phyloP scores from a whole-genome alignment of 495 filamentous ascomycete genomes.

The Cladorrhinum samala region DNA sequence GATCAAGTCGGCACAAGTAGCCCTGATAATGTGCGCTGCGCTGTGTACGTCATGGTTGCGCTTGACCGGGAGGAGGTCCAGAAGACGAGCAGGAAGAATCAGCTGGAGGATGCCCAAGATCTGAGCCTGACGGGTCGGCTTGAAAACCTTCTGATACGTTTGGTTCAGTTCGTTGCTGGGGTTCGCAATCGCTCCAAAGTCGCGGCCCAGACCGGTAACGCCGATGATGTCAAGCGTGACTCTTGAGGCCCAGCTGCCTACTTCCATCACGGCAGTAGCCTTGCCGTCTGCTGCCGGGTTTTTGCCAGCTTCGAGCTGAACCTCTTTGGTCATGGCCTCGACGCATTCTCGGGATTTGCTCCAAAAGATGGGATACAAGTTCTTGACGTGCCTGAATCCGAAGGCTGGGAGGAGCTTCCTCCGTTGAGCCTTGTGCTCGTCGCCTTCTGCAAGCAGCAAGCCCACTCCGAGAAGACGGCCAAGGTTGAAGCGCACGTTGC shows the following conservation, averaged over 20 bases:
- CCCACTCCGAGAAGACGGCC: constrained; percentile 67
- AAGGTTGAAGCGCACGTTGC: constrained; percentile 47
- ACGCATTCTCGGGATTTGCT: constrained; percentile 49
- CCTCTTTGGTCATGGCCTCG: constrained; percentile 38
- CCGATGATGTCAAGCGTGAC: constrained; percentile 87
- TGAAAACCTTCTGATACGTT: constrained; percentile 60
- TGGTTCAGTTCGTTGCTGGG: constrained; percentile 56
- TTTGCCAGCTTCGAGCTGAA: constrained; percentile 5
- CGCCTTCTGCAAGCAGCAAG: constrained; percentile 75
- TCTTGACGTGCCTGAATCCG: constrained; percentile 75
- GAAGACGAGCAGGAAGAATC: constrained; percentile 45
- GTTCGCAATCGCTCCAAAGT: constrained; percentile 66
- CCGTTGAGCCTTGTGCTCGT: constrained; percentile 77
- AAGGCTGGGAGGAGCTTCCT: constrained; percentile 81
- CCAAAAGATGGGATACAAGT: constrained; percentile 84
- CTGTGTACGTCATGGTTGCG: constrained; percentile 56
- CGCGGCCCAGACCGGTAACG: constrained; percentile 68
- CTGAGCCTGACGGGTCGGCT: constrained; percentile 31
- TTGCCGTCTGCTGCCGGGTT: constrained; percentile 36
- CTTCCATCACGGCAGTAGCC: constrained; percentile 52
- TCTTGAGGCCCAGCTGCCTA: constrained; percentile 61
- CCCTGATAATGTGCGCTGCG: constrained; percentile 53
- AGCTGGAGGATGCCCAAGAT: constrained; percentile 41
- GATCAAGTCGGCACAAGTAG: constrained; percentile 60
- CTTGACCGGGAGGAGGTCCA: constrained; percentile 53